Evolutionary conservation across 2,329 filamentous ascomycete species (phyloP).

Genomic region (Aureobasidium sp.): DNA sequence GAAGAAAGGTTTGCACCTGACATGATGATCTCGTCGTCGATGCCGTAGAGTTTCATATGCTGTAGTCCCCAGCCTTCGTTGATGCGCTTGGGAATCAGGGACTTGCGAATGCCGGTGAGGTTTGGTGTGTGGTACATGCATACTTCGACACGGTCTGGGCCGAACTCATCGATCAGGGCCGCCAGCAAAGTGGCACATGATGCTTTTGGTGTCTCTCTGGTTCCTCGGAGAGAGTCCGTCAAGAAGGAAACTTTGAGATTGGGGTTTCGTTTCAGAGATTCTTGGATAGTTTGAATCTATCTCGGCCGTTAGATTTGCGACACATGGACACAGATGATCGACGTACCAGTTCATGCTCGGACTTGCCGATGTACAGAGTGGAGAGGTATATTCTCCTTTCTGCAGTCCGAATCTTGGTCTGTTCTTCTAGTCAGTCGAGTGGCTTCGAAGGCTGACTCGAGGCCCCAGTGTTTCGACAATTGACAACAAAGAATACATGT

Average conservation of each 20-base stretch:
- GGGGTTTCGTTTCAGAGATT: conserved; percentile 66
- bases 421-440: conserved; percentile 14
- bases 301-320: neutral
- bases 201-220: conserved; percentile 75
- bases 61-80: conserved; percentile 98
- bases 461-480: neutral
- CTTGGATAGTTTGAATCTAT: conserved; percentile 65
- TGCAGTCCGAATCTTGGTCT: conserved; percentile 75
- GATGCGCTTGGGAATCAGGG: conserved; percentile 75
- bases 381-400: conserved; percentile 78
- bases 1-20: conserved; percentile 84
- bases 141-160: conserved; percentile 74
- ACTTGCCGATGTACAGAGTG: conserved; percentile 94
- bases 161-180: conserved; percentile 77
- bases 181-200: conserved; percentile 84
- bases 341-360: conserved; percentile 71
- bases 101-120: conserved; percentile 76
- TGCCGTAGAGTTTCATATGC: conserved; percentile 97
- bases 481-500: neutral
- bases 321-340: neutral
- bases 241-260: conserved; percentile 77
- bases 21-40: conserved; percentile 92
- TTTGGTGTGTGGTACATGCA: conserved; percentile 99
- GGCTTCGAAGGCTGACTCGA: neutral
- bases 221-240: conserved; percentile 85